Evolutionary conservation across 1,284 basidiomycete species (phyloP), one percentile per base, ranked within the genome.

Genomic region (Sporisorium reilianum): DNA sequence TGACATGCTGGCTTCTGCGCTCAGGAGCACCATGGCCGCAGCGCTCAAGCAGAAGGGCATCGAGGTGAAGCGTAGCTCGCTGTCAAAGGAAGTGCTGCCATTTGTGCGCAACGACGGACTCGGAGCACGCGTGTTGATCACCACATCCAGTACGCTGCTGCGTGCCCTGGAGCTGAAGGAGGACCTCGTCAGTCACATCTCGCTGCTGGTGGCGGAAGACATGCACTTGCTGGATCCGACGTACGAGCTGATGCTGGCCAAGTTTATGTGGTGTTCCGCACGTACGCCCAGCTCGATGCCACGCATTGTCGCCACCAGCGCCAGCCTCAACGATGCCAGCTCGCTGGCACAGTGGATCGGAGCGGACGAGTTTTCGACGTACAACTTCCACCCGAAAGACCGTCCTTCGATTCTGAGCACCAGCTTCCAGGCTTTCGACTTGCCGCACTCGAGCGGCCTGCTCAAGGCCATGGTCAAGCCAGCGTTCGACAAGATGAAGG

Each of bases 391-490:
- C 12, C 92, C 95, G 0, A 89, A 88, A 44, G 91, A 95, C 79
- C 90, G 95, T 34, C 93, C 95, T 59, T 92, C 94, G 73, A 89
- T 93, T 0, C 87, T 99, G 20, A 87, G 87, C 5, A 89, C 90
- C 12, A 88, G 88, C 16, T 89, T 91, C 23, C 91, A 93, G 68
- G 89, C 93, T 0, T 97, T 97, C 86, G 91, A 91, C 28, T 91
- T 95, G 57, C 90, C 94, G 0, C 91, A 96, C 80, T 96, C 94
- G 5, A 89, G 91, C 0, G 91, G 92, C 1, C 87, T 98, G 28
- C 91, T 96, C 86, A 96, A 95, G 80, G 89, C 91, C 2, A 97
- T 99, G 92, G 89, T 92, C 51, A 97, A 95, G 84, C 95, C 97
- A 5, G 90, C 91, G 0, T 94, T 96, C 83, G 84, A 85, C 55